Evolutionary conservation across 2,329 filamentous ascomycete genomes (phyloP), one percentile per base, ranked within the genome.

Genomic region (Grosmannia penicillata): DNA sequence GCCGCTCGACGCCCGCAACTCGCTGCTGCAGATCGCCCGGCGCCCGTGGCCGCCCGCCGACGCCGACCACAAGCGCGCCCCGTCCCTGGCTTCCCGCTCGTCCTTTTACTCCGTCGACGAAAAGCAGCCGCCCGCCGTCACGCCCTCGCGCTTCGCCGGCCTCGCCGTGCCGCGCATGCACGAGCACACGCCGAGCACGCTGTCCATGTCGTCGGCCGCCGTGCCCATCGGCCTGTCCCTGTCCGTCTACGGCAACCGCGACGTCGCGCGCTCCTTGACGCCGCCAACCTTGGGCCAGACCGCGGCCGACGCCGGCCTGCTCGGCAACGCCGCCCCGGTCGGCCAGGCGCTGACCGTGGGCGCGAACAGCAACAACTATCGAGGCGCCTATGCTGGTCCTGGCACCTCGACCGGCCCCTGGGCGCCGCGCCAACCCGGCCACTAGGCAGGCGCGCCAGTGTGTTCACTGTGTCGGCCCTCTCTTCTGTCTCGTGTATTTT

Each of bases 1-100:
- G 2, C 82, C 86, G 6, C 72, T 94, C 28, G 83, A 93, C 52
- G 82, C 85, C 2, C 81, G 83, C 53, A 89, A 89, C 65, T 87
- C 82, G 11, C 73, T 95, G 17, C 75, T 94, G 42, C 36, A 28
- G 32, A 75, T 85, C 57, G 74, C 80, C 37, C 70, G 59, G 29
- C 40, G 49, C 30, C 57, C 60, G 9, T 29, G 17, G 15, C 13
- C 10, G 13, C 14, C 35, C 15, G 18, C 29, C 9, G 1, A 27
- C 11, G 7, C 11, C 11, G 26, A 27, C 26, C 7, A 8, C 26
- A 13, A 27, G 24, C 24, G 7, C 7, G 24, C 24, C 24, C 24
- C 24, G 24, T 25, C 24, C 24, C 7, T 25, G 24, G 24, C 7
- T 11, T 25, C 24, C 24, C n/a, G n/a, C n/a, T n/a, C n/a, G n/a